Base-by-base conservation (phyloP, 2,329 filamentous ascomycete species). In the Aspergillus sergii region DNA sequence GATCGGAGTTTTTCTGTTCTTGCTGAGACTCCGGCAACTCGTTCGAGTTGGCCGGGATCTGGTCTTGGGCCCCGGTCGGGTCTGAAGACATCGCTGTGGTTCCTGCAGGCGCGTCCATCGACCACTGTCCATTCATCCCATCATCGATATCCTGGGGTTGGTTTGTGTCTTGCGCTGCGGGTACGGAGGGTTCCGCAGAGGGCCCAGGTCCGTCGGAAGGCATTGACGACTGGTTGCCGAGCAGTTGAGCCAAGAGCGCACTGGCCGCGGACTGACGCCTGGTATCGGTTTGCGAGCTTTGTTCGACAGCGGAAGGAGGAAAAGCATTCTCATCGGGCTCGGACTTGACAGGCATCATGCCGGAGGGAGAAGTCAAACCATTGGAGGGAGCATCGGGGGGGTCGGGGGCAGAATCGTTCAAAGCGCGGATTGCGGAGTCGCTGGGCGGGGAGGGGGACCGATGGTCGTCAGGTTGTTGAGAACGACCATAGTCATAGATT, bases 221-320 rank as follows among this genome's bases (percentile, higher is more conserved):
- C 60, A 69, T 64, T 41, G 71, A 60, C n/a, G 69, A 64, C 63
- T 76, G 75, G 62, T 75, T 76, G 48, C 77, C 76, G 59, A 80
- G 73, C 10, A 80, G 71, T 68, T 80, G 78, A 41, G 79, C 78
- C 51, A 80, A 71, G 19, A 80, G 73, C 50, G 78, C 75, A 30
- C 76, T 78, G 60, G 79, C 78, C 50, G 78, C 78, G 48, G 72
- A 77, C 64, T 80, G 78, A 46, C 77, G 77, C 57, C 77, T 74
- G 61, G 72, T 62, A 59, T 78, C 71, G 63, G 73, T 72, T 54
- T 74, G 73, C 21, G 69, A 64, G 28, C 69, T 66, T 41, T 74
- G 72, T 55, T 68, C 55, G 30, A 64, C 59, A n/a, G 66, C 59
- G 26, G 69, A 60, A 36, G 68, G 65, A 41, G 66, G 63, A 28